Evolutionary conservation across 495 filamentous ascomycete genomes (phyloP).

Genomic region (Physcia stellaris): DNA sequence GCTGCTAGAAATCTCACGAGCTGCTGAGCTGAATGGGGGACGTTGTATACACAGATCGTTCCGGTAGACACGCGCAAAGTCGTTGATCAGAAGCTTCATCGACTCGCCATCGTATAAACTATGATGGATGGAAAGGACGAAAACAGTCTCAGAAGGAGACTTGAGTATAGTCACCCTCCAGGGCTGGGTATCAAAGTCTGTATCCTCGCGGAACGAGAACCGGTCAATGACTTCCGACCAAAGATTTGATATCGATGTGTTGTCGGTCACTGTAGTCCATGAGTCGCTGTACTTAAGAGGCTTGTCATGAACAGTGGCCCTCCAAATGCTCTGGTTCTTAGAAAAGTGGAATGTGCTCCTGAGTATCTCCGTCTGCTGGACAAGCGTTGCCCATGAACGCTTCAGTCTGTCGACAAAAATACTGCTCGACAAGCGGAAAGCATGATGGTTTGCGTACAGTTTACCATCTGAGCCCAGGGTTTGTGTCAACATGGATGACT

Average conservation of each 20-base stretch:
- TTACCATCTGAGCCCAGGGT: constrained; percentile 14
- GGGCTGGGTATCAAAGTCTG: constrained; percentile 4
- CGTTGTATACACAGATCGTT: background rate
- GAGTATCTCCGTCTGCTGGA: constrained; percentile 14
- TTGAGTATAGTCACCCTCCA: constrained; percentile 6
- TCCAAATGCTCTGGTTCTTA: constrained; percentile 1
- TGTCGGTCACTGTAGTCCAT: no score
- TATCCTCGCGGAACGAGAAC: constrained; percentile 8
- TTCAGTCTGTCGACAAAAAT: constrained; percentile 4
- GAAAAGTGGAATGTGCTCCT: constrained; percentile 16
- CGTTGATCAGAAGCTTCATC: constrained; percentile 44
- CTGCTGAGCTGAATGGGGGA: constrained; percentile 10
- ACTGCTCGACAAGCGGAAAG: constrained; percentile 3
- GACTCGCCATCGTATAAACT: constrained; percentile 69
- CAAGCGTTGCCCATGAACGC: constrained; percentile 7
- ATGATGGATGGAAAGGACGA: constrained; percentile 57
- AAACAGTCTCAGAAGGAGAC: constrained; percentile 3
- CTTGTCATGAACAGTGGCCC: constrained; percentile 9
- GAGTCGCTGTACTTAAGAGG: no score
- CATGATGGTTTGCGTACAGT: constrained; percentile 19
- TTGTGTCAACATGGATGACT: constrained; percentile 20
- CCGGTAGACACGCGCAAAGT: constrained; percentile 15
- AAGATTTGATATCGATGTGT: no score
- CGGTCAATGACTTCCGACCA: background rate
- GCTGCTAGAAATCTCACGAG: constrained; percentile 1